These are phyloP conservation scores for Filobasidium floriforme DNA, from an alignment of 768 basidiomycete species.

Conservation along the genomic window DNA sequence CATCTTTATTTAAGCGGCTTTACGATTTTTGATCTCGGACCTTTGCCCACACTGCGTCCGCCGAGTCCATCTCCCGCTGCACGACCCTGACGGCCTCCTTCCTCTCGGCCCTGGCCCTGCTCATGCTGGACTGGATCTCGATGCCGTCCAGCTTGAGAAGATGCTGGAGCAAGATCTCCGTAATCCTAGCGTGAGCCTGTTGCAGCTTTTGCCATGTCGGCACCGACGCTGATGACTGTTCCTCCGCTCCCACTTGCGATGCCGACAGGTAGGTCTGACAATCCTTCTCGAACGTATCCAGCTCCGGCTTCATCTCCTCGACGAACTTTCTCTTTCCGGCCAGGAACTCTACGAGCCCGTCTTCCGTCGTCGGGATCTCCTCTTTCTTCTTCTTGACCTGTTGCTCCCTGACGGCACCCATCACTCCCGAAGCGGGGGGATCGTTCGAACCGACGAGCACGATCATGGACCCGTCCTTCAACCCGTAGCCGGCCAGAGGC, in stretches of 20 bases:
- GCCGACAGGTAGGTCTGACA: conserved; percentile 11
- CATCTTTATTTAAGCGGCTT: not conserved
- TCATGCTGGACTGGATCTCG: conserved; percentile 65
- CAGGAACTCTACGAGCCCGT: conserved; percentile 54
- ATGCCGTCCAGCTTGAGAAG: conserved; percentile 79
- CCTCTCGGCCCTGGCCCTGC: conserved; percentile 65
- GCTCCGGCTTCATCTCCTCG: conserved; percentile 52
- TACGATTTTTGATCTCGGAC: conserved; percentile 24
- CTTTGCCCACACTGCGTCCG: conserved; percentile 64
- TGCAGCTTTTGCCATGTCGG: conserved; percentile 39
- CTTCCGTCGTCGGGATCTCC: conserved; percentile 45
- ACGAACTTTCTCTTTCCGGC: conserved; percentile 55
- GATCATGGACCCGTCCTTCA: conserved; percentile 63
- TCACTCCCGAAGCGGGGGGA: conserved; percentile 16
- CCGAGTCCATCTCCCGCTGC: conserved; percentile 68
- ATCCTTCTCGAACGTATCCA: conserved; percentile 51
- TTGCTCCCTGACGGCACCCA: conserved; percentile 24
- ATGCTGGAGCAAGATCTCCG: conserved; percentile 77
- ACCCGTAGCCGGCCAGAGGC: conserved; percentile 67
- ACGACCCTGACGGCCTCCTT: conserved; percentile 82
- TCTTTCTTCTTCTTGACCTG: conserved; percentile 30
- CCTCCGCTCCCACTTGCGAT: conserved; percentile 5
- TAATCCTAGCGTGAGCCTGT: conserved; percentile 56
- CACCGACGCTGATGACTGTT: conserved; percentile 30
- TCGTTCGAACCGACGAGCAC: conserved; percentile 58